A percentile compares a stretch with the other conserved stretches of the same genome.
Conservation (phyloP, 148 eudicot species). For the Agrostemma githago region DNA sequence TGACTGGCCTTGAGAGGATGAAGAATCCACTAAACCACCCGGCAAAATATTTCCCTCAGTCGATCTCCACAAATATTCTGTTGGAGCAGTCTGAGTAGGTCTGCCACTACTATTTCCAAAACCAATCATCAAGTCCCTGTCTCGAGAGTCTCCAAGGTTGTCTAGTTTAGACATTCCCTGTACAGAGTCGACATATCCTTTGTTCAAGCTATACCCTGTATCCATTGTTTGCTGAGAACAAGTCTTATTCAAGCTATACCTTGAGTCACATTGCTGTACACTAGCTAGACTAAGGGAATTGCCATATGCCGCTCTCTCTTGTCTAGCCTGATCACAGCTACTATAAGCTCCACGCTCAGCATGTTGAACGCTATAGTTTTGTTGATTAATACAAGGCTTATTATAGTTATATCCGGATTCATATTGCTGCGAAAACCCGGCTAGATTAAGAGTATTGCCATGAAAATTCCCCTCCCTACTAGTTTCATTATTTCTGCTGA, state of each 20-base stretch:
- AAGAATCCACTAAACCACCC: conserved; percentile 42
- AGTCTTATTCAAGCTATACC: conserved; percentile 43
- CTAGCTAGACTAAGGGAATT: conserved; percentile 51
- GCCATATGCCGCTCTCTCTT: conserved; percentile 38
- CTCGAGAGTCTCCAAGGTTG: conserved; percentile 40
- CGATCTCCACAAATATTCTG: conserved; percentile 61
- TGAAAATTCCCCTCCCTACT: conserved; percentile 26
- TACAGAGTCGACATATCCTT: conserved; percentile 34
- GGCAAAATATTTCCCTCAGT: conserved; percentile 45
- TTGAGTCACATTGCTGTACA: conserved; percentile 40
- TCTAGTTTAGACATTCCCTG: conserved; percentile 50
- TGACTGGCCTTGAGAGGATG: conserved; percentile 50
- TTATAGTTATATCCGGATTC: conserved; percentile 32
- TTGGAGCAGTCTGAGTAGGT: conserved; percentile 40
- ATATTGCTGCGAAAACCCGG: conserved; percentile 27
- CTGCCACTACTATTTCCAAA: conserved; percentile 47
- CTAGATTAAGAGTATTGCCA: conserved; percentile 25
- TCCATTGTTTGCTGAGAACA: conserved; percentile 39
- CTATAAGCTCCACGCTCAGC: conserved; percentile 34
- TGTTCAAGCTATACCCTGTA: conserved; percentile 42
- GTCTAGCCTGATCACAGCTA: conserved; percentile 39
- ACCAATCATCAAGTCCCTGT: conserved; percentile 56
- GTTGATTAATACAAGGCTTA: conserved; percentile 36
- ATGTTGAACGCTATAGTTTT: conserved; percentile 39
- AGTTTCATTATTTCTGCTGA: conserved; percentile 20